phyloP scores from a whole-genome alignment of 2,329 filamentous ascomycete genomes.

The Fusarium staphyleae region DNA sequence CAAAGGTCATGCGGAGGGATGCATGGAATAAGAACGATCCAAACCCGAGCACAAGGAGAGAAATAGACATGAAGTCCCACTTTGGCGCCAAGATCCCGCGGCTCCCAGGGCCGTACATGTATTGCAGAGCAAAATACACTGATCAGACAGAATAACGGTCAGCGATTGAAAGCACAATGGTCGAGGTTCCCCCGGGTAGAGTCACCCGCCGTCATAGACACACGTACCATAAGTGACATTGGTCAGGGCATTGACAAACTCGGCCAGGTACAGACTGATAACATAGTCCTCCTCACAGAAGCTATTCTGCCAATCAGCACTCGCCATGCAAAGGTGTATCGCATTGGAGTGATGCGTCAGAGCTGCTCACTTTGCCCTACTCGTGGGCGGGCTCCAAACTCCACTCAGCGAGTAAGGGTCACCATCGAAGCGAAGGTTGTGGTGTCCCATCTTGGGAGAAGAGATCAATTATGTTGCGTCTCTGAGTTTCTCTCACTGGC shows the following conservation, averaged over 20 bases:
- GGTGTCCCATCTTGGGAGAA: slow-evolving; percentile 38
- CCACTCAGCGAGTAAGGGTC: slow-evolving; percentile 46
- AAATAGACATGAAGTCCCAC: slow-evolving; percentile 51
- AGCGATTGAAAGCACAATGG: slow-evolving; percentile 2
- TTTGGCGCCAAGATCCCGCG: slow-evolving; percentile 43
- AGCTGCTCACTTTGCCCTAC: slow-evolving; percentile 48
- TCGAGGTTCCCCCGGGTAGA: too few relatives aligned
- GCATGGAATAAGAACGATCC: slow-evolving; percentile 55
- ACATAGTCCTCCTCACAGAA: slow-evolving; percentile 58
- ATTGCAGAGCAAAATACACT: slow-evolving; percentile 53
- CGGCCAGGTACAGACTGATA: slow-evolving; percentile 52
- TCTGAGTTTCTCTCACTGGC: too few relatives aligned
- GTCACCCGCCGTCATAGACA: neutral
- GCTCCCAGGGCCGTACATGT: slow-evolving; percentile 46
- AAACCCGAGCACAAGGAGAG: slow-evolving; percentile 52
- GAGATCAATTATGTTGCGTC: too few relatives aligned
- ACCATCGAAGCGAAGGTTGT: slow-evolving; percentile 48
- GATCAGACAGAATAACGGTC: slow-evolving; percentile 1
- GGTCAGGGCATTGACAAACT: slow-evolving; percentile 54
- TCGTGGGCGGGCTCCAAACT: slow-evolving; percentile 50
- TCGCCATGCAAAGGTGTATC: neutral
- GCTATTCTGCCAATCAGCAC: slow-evolving; percentile 35
- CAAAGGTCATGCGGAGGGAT: slow-evolving; percentile 51
- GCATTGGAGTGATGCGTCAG: neutral
- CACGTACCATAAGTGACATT: slow-evolving; percentile 53